These are phyloP conservation scores for Petunia secreta DNA, from an alignment of 257 asterid species.

Conservation along the genomic window DNA sequence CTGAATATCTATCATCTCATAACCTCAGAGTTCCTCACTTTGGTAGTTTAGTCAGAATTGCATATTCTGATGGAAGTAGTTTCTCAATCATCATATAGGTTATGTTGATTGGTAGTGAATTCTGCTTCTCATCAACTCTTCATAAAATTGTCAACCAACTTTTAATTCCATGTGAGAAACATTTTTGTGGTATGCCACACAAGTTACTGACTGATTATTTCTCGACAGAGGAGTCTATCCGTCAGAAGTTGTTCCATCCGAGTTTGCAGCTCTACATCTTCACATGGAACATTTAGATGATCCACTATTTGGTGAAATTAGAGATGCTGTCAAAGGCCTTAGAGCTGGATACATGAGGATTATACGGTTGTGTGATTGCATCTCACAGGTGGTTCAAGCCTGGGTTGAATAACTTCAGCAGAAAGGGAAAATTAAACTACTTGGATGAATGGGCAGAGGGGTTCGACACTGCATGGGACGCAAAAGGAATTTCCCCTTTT, in stretches of 20 bases:
- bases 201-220: constrained; percentile 30
- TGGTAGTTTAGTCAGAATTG: constrained; percentile 17
- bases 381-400: constrained; percentile 54
- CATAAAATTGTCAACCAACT: constrained; percentile 7
- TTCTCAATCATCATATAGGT: neutral
- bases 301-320: constrained; percentile 44
- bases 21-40: neutral
- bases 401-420: constrained; percentile 31
- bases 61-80: constrained; percentile 1
- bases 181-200: neutral
- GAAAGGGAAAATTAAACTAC: neutral
- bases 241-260: constrained; percentile 62
- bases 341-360: constrained; percentile 69
- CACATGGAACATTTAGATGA: constrained; percentile 31
- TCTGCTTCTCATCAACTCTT: constrained; percentile 17
- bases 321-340: constrained; percentile 48
- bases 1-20: neutral
- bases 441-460: constrained; percentile 10
- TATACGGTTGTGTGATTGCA: constrained; percentile 57
- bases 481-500: neutral
- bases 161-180: neutral
- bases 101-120: constrained; percentile 14
- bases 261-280: constrained; percentile 37
- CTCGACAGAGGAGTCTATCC: constrained; percentile 80
- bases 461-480: constrained; percentile 8